Conservation (phyloP, 139 green algal species). For the Micractinium conductrix region DNA sequence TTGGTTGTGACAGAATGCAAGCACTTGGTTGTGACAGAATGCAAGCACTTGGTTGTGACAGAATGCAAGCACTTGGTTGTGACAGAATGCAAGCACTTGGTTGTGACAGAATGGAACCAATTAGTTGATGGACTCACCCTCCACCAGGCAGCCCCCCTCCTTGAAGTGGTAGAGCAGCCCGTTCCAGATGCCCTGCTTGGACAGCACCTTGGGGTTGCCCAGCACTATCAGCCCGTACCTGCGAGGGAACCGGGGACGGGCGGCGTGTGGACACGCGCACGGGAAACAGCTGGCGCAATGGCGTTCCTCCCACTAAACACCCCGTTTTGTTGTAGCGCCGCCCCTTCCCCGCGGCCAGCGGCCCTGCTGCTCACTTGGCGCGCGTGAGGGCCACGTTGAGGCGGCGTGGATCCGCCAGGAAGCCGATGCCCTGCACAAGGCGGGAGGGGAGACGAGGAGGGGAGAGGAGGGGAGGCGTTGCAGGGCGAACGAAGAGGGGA, state of each 20-base stretch:
- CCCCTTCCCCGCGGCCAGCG: not conserved
- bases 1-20: too few relatives aligned
- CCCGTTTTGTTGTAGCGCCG: too few relatives aligned
- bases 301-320: too few relatives aligned
- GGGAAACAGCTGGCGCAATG: too few relatives aligned
- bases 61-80: too few relatives aligned
- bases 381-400: slow-evolving; percentile 98
- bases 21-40: too few relatives aligned
- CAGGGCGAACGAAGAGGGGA: too few relatives aligned
- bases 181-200: slow-evolving; percentile 88
- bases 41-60: too few relatives aligned
- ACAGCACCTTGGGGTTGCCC: slow-evolving; percentile 57
- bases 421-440: slow-evolving; percentile 91
- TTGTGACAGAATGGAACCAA: too few relatives aligned
- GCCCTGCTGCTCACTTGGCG: slow-evolving; percentile 46
- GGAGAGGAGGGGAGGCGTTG: not conserved
- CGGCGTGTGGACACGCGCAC: too few relatives aligned
- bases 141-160: slow-evolving; percentile 87
- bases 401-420: slow-evolving; percentile 93
- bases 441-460: not conserved
- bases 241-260: not conserved
- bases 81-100: too few relatives aligned
- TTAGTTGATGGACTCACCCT: too few relatives aligned
- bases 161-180: slow-evolving; percentile 92
- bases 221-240: slow-evolving; percentile 19